Evolutionary conservation across 148 eudicot genomes (phyloP).

Genomic region (Diospyros lotus): DNA sequence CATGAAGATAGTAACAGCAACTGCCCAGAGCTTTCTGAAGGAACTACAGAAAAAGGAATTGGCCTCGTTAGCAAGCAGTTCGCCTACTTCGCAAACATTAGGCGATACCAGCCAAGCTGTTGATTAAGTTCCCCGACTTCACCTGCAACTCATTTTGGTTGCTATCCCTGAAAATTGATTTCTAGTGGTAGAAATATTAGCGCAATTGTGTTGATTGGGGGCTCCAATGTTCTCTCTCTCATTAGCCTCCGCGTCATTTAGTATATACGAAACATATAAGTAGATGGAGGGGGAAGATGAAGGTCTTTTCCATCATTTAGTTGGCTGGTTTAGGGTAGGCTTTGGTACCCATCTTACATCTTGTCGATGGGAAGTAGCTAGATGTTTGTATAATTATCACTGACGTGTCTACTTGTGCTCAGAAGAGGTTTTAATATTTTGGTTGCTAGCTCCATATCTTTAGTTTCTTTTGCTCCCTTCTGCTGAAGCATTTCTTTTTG

Average conservation of each 20-base stretch:
- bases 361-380: too few relatives aligned
- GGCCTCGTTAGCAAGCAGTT: conserved; percentile 28
- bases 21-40: conserved; percentile 66
- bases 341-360: too few relatives aligned
- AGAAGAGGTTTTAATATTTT: too few relatives aligned
- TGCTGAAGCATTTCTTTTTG: too few relatives aligned
- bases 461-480: too few relatives aligned
- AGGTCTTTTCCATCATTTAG: too few relatives aligned
- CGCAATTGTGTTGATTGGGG: not conserved
- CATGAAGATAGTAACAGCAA: conserved; percentile 62
- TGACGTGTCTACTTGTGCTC: too few relatives aligned
- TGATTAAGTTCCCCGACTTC: not conserved
- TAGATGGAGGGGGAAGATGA: too few relatives aligned
- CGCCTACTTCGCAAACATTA: not conserved
- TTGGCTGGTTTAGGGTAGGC: too few relatives aligned
- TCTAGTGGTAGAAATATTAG: not conserved
- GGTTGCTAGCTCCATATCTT: too few relatives aligned
- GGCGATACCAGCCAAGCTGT: not conserved
- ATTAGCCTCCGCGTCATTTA: not conserved
- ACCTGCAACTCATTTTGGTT: not conserved
- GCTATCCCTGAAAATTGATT: not conserved
- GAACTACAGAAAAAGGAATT: conserved; percentile 61
- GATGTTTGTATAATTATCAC: too few relatives aligned
- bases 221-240: not conserved
- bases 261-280: not conserved